A percentile compares a stretch with the other conserved stretches of the same genome.
Evolutionary conservation across 2,329 filamentous ascomycete genomes (phyloP).

Genomic region (Aspergillus phoenicis): DNA sequence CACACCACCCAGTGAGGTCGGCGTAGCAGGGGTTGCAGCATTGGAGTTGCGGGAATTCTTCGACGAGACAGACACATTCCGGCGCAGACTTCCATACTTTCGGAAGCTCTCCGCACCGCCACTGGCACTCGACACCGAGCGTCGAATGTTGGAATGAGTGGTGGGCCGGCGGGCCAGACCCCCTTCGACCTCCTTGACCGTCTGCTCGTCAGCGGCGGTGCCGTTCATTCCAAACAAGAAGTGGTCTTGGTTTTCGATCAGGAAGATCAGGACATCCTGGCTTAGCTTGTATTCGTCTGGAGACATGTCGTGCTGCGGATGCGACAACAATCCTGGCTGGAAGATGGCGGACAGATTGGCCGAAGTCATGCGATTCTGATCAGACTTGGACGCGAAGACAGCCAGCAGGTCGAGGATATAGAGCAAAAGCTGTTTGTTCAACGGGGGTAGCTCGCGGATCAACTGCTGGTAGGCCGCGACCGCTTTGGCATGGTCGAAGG

Average conservation of each 20-base stretch:
- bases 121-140: conserved; percentile 85
- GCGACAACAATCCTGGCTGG: conserved; percentile 92
- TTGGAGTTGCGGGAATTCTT: conserved; percentile 76
- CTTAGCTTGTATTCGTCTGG: conserved; percentile 92
- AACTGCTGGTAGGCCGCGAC: conserved; percentile 83
- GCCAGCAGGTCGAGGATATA: conserved; percentile 95
- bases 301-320: conserved; percentile 92
- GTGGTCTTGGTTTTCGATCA: conserved; percentile 98
- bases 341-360: conserved; percentile 96
- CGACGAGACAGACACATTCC: conserved; percentile 93
- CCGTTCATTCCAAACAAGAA: conserved; percentile 98
- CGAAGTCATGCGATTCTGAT: conserved; percentile 95
- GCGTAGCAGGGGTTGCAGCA: conserved; percentile 66
- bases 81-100: conserved; percentile 72
- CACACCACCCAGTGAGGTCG: conserved; percentile 57
- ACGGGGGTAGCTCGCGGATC: conserved; percentile 87
- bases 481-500: conserved; percentile 72
- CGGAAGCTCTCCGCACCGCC: conserved; percentile 84
- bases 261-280: conserved; percentile 94
- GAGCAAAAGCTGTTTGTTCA: conserved; percentile 90
- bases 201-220: conserved; percentile 90
- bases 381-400: conserved; percentile 94
- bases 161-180: conserved; percentile 55
- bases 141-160: conserved; percentile 59
- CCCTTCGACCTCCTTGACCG: conserved; percentile 68